phyloP scores from a whole-genome alignment of 2,329 filamentous ascomycete genomes.

The Lomentospora prolificans region DNA sequence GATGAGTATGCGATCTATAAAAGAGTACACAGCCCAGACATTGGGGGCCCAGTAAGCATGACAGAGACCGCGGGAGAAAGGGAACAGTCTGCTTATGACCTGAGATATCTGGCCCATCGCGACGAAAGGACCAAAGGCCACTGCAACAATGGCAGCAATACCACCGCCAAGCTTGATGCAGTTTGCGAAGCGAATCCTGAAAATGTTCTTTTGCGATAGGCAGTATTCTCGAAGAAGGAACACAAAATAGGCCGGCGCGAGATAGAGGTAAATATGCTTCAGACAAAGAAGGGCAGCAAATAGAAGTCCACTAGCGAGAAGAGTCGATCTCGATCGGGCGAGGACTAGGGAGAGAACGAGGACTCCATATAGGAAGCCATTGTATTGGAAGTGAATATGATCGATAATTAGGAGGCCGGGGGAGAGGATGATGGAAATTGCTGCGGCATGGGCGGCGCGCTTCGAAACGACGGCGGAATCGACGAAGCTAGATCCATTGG shows the following conservation, averaged over 20 bases:
- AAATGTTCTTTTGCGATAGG: constrained; percentile 64
- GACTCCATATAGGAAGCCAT: constrained; percentile 90
- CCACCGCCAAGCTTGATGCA: constrained; percentile 72
- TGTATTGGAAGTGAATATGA: constrained; percentile 98
- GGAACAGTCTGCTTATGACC: constrained; percentile 75
- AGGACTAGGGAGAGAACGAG: constrained; percentile 79
- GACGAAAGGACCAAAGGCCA: constrained; percentile 85
- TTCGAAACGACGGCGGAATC: constrained; percentile 58
- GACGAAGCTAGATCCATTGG: constrained; percentile 50
- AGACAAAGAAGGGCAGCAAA: constrained; percentile 84
- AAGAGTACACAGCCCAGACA: constrained; percentile 94
- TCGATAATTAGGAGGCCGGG: constrained; percentile 94
- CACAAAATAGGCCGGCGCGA: constrained; percentile 92
- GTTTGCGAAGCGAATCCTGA: constrained; percentile 68
- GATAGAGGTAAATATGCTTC: constrained; percentile 97
- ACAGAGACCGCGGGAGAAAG: constrained; percentile 85
- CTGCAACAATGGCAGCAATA: constrained; percentile 59
- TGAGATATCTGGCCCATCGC: constrained; percentile 75
- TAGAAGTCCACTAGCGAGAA: constrained; percentile 68
- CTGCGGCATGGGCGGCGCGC: constrained; percentile 72
- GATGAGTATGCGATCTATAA: constrained; percentile 75
- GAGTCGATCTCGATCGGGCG: constrained; percentile 63
- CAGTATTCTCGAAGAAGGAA: constrained; percentile 87
- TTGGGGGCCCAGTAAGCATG: constrained; percentile 99
- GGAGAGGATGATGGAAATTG: constrained; percentile 81